Percentiles rank a stretch among this genome's conserved stretches.
Conservation (phyloP, 176 grass and related monocot species). For the Saccharum officinarum region DNA sequence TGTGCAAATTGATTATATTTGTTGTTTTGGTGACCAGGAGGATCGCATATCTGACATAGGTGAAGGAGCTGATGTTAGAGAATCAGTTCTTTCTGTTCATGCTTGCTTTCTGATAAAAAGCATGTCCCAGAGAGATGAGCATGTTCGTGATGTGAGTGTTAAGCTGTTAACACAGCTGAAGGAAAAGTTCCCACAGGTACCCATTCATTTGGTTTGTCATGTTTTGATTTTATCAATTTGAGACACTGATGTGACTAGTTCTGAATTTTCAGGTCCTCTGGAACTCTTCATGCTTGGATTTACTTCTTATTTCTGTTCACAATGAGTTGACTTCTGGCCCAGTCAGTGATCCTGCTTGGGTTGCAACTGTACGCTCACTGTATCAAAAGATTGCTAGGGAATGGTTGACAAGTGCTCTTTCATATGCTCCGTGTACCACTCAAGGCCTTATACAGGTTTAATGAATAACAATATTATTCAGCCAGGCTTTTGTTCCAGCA, state of each 20-base stretch:
- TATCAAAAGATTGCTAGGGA: slow-evolving; percentile 98
- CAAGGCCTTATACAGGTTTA: slow-evolving; percentile 99
- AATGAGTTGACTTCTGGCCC: slow-evolving; percentile 91
- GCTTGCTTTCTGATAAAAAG: slow-evolving; percentile 96
- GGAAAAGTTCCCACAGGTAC: slow-evolving; percentile 97
- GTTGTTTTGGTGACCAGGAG: slow-evolving; percentile 62
- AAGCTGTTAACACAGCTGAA: slow-evolving; percentile 92
- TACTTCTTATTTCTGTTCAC: slow-evolving; percentile 97
- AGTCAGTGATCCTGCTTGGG: slow-evolving; percentile 98
- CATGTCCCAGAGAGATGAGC: slow-evolving; percentile 96
- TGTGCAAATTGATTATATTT: slow-evolving; percentile 27
- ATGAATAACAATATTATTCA: slow-evolving; percentile 34
- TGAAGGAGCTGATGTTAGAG: slow-evolving; percentile 79
- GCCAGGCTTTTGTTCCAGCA: slow-evolving; percentile 26
- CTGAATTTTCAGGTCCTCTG: slow-evolving; percentile 72
- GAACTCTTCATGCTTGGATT: slow-evolving; percentile 97
- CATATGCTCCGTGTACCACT: slow-evolving; percentile 93
- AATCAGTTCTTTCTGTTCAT: slow-evolving; percentile 83
- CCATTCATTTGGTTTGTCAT: slow-evolving; percentile 26
- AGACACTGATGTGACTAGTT: slow-evolving; percentile 29
- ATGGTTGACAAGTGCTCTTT: slow-evolving; percentile 98
- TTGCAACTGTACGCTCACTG: slow-evolving; percentile 85
- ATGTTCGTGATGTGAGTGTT: slow-evolving; percentile 92
- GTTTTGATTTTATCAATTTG: slow-evolving; percentile 30
- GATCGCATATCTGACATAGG: slow-evolving; percentile 94